Conservation (phyloP, 2,329 filamentous ascomycete species). For the Cordyceps sp. region DNA sequence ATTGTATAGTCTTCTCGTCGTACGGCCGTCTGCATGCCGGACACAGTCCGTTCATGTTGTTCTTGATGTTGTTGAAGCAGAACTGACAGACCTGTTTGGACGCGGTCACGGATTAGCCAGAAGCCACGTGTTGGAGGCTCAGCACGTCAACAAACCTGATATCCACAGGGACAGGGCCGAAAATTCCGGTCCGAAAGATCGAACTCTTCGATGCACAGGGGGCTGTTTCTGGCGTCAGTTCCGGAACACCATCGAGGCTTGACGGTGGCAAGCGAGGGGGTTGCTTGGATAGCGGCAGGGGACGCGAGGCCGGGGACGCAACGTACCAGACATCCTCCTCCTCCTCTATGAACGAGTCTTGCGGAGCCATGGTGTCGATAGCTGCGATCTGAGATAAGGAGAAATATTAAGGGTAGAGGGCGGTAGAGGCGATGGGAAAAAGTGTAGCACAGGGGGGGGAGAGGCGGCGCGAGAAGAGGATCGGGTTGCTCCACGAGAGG, state of each 20-base stretch:
- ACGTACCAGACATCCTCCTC: slow-evolving; percentile 53
- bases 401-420: slow-evolving; percentile 4
- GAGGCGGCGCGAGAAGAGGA: slow-evolving; percentile 6
- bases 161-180: slow-evolving; percentile 89
- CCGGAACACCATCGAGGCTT: neutral
- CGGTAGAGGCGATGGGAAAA: slow-evolving; percentile 5
- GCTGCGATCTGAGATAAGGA: slow-evolving; percentile 5
- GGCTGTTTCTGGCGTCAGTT: slow-evolving; percentile 35
- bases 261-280: too few species aligned
- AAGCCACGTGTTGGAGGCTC: neutral
- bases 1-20: slow-evolving; percentile 93
- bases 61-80: slow-evolving; percentile 98
- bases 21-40: slow-evolving; percentile 94
- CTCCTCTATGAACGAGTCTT: slow-evolving; percentile 56
- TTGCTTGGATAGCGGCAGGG: neutral
- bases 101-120: neutral
- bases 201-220: slow-evolving; percentile 96
- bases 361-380: slow-evolving; percentile 39
- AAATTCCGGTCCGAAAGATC: slow-evolving; percentile 97
- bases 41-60: slow-evolving; percentile 91
- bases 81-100: slow-evolving; percentile 80
- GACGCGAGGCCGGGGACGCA: slow-evolving; percentile 1
- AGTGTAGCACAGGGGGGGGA: slow-evolving; percentile 6
- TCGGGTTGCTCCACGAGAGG: slow-evolving; percentile 5
- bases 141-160: slow-evolving; percentile 51